Base-by-base conservation (phyloP, 2,329 filamentous ascomycete genomes). In the Apiospora saccharicola region DNA sequence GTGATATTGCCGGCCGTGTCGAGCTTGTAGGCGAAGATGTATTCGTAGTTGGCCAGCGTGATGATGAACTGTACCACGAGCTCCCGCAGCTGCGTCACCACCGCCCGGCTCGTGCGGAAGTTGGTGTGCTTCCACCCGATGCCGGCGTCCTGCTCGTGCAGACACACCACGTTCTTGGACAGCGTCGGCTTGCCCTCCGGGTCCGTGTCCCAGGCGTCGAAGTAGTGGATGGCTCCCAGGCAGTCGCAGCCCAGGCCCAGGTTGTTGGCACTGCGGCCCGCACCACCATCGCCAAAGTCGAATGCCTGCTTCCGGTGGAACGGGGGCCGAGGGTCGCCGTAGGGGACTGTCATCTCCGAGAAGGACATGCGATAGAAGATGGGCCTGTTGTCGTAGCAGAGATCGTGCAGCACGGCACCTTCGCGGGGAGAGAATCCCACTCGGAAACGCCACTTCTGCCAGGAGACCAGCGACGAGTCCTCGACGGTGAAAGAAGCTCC, bases 71-170 rank as follows among this genome's bases (percentile, higher is more conserved):
- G 91, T 2, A 93, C 80, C 0, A 93, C 90, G 2, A 93, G 85
- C 75, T 92, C 88, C 0, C 91, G 86, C 72, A 86, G 85, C 10
- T 91, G 85, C 0, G 88, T 89, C 0, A 92, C 89, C 1, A 90
- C 89, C 0, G 90, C 90, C 1, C 89, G 86, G 41, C 86, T 85
- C 0, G 90, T 93, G 4, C 91, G 85, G 83, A 88, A 92, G 82
- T 93, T 92, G 6, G 90, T 92, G 80, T 93, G 91, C 78, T 93
- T 93, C 90, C 90, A 93, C 8, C 87, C 86, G 57, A 93, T 91
- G 5, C 91, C 91, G 70, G 89, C 88, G 75, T 93, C 91, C 77
- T 92, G 89, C 79, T 93, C 91, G 77, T 93, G 91, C 4, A 93
- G 82, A 76, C 91, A 93, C 71, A 93, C 84, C 7, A 91, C 90